These are phyloP conservation scores for Skeletonema marinoi DNA, from an alignment of 108 stramenopile genomes.

Conservation along the genomic window DNA sequence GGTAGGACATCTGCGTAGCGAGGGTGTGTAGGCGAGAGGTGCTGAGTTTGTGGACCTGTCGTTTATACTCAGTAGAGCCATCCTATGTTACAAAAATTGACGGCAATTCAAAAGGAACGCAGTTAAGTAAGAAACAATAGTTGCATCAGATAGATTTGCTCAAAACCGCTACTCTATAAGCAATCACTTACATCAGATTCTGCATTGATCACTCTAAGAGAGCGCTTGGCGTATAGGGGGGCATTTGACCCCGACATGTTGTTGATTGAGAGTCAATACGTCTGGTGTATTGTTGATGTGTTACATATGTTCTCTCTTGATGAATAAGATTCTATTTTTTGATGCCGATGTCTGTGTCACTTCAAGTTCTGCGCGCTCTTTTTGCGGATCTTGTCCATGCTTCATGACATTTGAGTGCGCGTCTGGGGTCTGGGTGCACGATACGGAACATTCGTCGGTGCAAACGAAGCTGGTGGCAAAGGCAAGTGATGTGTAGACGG, in stretches of 20 bases:
- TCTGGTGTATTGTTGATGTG: too few species aligned
- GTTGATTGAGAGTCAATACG: not conserved
- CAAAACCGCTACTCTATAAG: not conserved
- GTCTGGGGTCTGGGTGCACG: too few species aligned
- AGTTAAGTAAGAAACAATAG: not conserved
- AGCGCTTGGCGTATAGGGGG: slow-evolving; percentile 17
- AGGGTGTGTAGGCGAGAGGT: slow-evolving; percentile 72
- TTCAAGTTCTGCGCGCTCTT: too few species aligned
- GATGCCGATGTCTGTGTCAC: too few species aligned
- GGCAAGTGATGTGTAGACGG: too few species aligned
- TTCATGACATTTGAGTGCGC: too few species aligned
- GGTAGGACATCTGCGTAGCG: slow-evolving; percentile 87
- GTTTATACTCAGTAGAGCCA: slow-evolving; percentile 84
- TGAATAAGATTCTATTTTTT: too few species aligned
- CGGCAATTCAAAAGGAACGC: not conserved
- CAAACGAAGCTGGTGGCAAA: too few species aligned
- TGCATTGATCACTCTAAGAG: slow-evolving; percentile 34
- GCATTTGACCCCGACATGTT: not conserved
- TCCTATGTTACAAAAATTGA: slow-evolving; percentile 34
- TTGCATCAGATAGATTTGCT: not conserved
- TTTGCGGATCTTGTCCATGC: too few species aligned
- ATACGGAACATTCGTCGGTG: too few species aligned
- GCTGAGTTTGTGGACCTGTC: slow-evolving; percentile 67
- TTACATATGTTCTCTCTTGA: too few species aligned
- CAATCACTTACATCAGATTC: slow-evolving; percentile 38